Percentiles rank a stretch among this genome's conserved stretches.
Conservation (phyloP, 2,329 filamentous ascomycete genomes). For the Colletotrichum cereale region DNA sequence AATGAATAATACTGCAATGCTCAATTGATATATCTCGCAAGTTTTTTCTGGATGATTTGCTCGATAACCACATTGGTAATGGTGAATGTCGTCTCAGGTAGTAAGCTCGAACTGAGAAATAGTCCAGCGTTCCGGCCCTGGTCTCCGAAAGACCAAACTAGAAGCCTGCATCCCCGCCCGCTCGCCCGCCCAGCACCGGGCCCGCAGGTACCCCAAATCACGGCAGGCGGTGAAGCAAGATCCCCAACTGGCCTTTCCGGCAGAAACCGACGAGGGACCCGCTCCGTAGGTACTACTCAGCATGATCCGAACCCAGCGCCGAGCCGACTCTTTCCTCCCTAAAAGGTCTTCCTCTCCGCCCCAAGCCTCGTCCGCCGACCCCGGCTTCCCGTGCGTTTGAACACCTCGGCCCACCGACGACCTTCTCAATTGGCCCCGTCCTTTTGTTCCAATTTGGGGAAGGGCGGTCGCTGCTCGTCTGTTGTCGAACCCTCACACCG, state of each 20-base stretch:
- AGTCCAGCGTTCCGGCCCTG: background rate
- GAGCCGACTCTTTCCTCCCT: conserved; percentile 2
- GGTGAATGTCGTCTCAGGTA: background rate
- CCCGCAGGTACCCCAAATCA: background rate
- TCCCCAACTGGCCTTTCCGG: conserved; percentile 18
- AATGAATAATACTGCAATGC: background rate
- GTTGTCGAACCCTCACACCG: background rate
- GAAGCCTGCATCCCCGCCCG: background rate
- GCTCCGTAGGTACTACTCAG: background rate
- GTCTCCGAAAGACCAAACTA: background rate
- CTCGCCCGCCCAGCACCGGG: conserved; percentile 23
- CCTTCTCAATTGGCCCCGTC: background rate
- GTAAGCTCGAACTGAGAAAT: background rate
- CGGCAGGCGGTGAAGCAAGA: conserved; percentile 24
- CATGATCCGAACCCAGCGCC: conserved; percentile 21
- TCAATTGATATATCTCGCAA: background rate
- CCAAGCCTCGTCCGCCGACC: conserved; percentile 4
- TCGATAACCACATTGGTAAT: background rate
- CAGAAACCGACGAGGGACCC: conserved; percentile 30
- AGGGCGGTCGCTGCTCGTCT: background rate
- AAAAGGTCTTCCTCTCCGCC: background rate
- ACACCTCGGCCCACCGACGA: background rate
- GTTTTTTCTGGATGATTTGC: background rate
- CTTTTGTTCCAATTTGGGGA: background rate
- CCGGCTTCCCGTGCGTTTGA: conserved; percentile 20